Percentiles rank a stretch among this genome's conserved stretches.
phyloP scores from a whole-genome alignment of 139 green algal genomes.

The Chlorella sp. region DNA sequence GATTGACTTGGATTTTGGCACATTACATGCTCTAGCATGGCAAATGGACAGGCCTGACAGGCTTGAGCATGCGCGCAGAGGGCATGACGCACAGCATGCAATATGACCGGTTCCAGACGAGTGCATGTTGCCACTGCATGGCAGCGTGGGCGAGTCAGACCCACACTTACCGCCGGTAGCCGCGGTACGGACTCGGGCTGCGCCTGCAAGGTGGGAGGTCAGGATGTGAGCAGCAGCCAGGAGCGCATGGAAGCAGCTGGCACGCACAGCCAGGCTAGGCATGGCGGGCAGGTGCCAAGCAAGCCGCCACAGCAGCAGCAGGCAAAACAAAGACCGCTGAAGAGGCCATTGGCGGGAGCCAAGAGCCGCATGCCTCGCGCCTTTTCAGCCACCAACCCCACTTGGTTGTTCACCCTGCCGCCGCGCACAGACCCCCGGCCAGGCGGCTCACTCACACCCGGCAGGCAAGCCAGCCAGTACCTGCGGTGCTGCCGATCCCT shows the following conservation, averaged over 20 bases:
- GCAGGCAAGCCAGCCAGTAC: background rate
- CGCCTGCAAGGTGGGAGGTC: background rate
- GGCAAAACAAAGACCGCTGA: too few species aligned
- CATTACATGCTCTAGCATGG: too few species aligned
- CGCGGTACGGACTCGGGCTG: background rate
- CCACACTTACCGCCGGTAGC: background rate
- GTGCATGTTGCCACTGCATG: background rate
- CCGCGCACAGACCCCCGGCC: background rate
- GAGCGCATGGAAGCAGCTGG: background rate
- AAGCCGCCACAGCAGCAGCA: background rate
- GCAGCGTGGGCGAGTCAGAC: background rate
- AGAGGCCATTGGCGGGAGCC: too few species aligned
- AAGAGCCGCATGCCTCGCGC: background rate
- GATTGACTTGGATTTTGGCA: too few species aligned
- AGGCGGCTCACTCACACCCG: background rate
- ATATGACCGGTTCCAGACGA: too few species aligned
- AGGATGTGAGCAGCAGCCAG: background rate
- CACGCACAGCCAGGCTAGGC: background rate
- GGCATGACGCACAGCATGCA: background rate
- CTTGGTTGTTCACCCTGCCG: too few species aligned
- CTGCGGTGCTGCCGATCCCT: conserved; percentile 35
- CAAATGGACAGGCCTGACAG: background rate
- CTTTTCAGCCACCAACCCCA: background rate
- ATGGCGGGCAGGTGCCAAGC: background rate
- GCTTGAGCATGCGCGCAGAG: background rate